Evolutionary conservation across 148 eudicot species (phyloP).

Genomic region (Fagopyrum tataricum): DNA sequence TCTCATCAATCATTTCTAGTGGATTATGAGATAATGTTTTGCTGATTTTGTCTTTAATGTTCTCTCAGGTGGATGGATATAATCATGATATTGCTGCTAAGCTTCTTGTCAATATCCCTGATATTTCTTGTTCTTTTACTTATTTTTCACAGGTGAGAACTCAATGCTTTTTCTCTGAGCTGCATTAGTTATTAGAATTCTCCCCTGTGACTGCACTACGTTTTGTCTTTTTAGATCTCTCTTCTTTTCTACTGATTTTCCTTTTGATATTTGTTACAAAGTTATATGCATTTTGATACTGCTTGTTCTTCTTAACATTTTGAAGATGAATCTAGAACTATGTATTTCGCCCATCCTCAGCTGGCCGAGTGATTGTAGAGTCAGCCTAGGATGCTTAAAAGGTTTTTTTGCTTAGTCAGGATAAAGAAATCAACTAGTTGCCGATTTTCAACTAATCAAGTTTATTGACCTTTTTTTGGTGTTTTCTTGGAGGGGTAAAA

Average conservation of each 20-base stretch:
- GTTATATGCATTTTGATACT: neutral
- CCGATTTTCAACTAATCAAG: neutral
- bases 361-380: neutral
- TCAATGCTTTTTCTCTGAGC: conserved; percentile 2
- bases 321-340: neutral
- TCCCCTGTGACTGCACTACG: neutral
- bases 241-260: neutral
- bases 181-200: neutral
- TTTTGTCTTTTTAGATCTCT: neutral
- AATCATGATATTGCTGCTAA: conserved; percentile 51
- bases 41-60: neutral
- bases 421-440: neutral
- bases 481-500: neutral
- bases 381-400: neutral
- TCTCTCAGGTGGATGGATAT: conserved; percentile 68
- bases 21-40: neutral
- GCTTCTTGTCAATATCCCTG: conserved; percentile 42
- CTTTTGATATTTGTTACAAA: neutral
- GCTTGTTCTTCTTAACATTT: neutral
- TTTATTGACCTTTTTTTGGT: neutral
- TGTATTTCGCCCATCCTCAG: neutral
- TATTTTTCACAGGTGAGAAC: conserved; percentile 50
- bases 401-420: neutral
- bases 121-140: conserved; percentile 27
- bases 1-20: neutral